These are phyloP conservation scores for Avicennia marina DNA, from an alignment of 257 asterid genomes.

Conservation along the genomic window DNA sequence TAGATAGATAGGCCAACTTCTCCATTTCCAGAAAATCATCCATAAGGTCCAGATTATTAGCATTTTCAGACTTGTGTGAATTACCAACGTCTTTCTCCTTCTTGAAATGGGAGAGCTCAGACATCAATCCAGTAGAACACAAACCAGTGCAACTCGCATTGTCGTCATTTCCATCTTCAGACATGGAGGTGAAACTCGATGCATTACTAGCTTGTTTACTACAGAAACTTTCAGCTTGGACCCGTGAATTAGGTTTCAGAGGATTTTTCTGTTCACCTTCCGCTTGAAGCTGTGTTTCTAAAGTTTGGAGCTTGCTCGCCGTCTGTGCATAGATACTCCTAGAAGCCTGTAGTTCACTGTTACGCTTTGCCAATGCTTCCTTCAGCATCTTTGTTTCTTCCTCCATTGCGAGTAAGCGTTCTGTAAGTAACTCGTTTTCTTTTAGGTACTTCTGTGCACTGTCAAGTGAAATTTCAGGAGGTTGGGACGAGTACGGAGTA, in stretches of 20 bases:
- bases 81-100: slow-evolving; percentile 58
- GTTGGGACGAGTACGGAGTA: slow-evolving; percentile 44
- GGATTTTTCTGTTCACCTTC: slow-evolving; percentile 48
- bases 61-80: slow-evolving; percentile 54
- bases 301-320: slow-evolving; percentile 65
- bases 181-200: slow-evolving; percentile 63
- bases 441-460: slow-evolving; percentile 53
- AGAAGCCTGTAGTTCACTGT: slow-evolving; percentile 75
- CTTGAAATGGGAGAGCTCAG: slow-evolving; percentile 63
- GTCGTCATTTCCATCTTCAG: slow-evolving; percentile 85
- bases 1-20: slow-evolving; percentile 63
- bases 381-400: slow-evolving; percentile 94
- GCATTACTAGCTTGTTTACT: slow-evolving; percentile 43
- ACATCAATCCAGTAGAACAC: slow-evolving; percentile 50
- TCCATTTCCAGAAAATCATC: slow-evolving; percentile 99
- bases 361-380: slow-evolving; percentile 89
- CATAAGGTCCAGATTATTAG: slow-evolving; percentile 76
- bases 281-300: slow-evolving; percentile 62
- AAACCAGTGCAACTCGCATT: slow-evolving; percentile 68
- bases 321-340: slow-evolving; percentile 76
- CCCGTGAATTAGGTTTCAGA: slow-evolving; percentile 29
- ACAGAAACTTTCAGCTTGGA: slow-evolving; percentile 32
- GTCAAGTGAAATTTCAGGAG: slow-evolving; percentile 65
- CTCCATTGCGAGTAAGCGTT: slow-evolving; percentile 75
- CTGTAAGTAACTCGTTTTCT: slow-evolving; percentile 76